Base-by-base conservation (phyloP, 352 stramenopile species). In the Phytophthora constricta region DNA sequence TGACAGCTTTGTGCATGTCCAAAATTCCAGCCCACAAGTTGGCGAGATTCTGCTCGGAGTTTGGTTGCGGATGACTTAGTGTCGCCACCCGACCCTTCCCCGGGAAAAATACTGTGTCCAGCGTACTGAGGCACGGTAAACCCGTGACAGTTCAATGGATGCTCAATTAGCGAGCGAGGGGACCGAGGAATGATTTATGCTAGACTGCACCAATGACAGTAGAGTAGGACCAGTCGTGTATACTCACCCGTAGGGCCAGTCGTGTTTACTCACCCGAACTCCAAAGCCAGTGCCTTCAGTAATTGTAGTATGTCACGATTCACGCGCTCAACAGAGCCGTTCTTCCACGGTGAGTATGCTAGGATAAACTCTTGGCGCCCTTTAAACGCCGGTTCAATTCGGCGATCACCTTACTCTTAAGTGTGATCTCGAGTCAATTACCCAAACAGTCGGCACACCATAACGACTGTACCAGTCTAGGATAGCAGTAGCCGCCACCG, bases 371-470 rank as follows among this genome's bases (percentile, higher is more conserved):
- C 16, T 27, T 54, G 47, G 4, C 26, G 47, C 47, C 5, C n/a
- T 54, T 54, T 1, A 54, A 26, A 4, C 27, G 14, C 16, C 47
- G 47, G 11, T 13, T 28, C 27, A 54, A 42, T 41, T 54, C 47
- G 16, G 47, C 47, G 16, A 54, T 54, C 47, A 54, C 47, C 47
- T 54, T 52, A 23, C 46, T 23, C 16, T 39, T 41, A 52, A 52
- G 13, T 54, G 47, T 1, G 47, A 54, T 26, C 27, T 16, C 10
- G 47, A 26, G 13, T 43, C 47, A 16, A 23, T 42, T 9, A 54
- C 27, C 47, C 47, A 54, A 25, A 42, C 1, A 8, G 3, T 27
- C 16, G 47, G 26, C 20, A 14, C 27, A 0, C 47, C 26, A 13
- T 17, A 54, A 4, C 47, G 47, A 54, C 47, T 54, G 17, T 54